Percentiles rank a stretch among this genome's conserved stretches.
Conservation (phyloP, 2,329 filamentous ascomycete genomes). For the Acephala macrosclerotiorum region DNA sequence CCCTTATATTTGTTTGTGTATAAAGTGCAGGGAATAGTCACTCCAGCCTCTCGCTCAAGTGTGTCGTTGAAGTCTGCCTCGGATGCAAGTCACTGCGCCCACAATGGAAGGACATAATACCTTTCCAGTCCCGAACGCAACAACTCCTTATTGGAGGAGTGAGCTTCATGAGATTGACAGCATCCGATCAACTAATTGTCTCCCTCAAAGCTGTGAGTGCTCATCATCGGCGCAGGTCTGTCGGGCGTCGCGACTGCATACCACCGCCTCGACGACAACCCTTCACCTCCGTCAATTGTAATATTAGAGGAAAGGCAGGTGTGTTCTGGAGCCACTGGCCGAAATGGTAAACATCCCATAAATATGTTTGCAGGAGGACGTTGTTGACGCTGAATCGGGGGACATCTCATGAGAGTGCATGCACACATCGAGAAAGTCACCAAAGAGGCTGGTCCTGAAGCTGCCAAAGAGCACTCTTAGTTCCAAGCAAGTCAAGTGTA, state of each 20-base stretch:
- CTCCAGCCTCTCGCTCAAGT: background rate
- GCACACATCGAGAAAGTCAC: background rate
- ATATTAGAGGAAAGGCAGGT: constrained; percentile 46
- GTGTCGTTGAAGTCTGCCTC: background rate
- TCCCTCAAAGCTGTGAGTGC: constrained; percentile 34
- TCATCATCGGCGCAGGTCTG: constrained; percentile 41
- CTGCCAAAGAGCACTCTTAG: constrained; percentile 46
- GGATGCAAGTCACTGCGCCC: background rate
- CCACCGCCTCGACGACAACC: constrained; percentile 24
- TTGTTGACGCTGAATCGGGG: background rate
- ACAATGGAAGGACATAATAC: background rate
- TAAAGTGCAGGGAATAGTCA: background rate
- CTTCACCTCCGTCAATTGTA: constrained; percentile 18
- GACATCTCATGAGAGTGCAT: constrained; percentile 10
- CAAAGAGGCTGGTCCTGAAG: constrained; percentile 41
- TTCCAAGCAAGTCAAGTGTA: constrained; percentile 50
- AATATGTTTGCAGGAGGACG: background rate
- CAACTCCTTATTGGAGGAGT: constrained; percentile 29
- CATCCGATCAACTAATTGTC: constrained; percentile 25
- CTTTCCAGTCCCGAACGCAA: constrained; percentile 31
- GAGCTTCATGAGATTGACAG: constrained; percentile 31
- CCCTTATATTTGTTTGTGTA: background rate
- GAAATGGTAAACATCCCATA: constrained; percentile 45
- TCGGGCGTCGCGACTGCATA: constrained; percentile 30
- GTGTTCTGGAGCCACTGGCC: constrained; percentile 51